Evolutionary conservation across 163 green algal species (phyloP).

Genomic region (Scenedesmus sp.): DNA sequence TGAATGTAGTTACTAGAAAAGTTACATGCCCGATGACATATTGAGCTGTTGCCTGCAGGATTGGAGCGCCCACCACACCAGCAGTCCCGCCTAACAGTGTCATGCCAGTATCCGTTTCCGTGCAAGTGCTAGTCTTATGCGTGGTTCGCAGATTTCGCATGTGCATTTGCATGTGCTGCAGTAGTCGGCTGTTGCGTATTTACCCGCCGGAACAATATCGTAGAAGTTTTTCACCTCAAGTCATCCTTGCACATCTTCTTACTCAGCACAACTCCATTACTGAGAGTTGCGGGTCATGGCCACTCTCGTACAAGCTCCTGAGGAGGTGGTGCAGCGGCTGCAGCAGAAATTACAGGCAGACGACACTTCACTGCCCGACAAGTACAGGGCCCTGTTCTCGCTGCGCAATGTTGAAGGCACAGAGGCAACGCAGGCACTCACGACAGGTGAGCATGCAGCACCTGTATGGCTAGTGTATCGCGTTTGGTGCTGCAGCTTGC

Average conservation of each 20-base stretch:
- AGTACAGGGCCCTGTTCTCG: slow-evolving; percentile 91
- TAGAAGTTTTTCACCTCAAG: background rate
- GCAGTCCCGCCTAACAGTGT: slow-evolving; percentile 2
- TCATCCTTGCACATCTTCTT: background rate
- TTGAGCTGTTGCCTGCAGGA: background rate
- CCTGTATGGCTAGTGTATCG: background rate
- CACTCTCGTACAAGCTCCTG: slow-evolving; percentile 56
- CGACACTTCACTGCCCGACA: slow-evolving; percentile 72
- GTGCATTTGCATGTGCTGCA: background rate
- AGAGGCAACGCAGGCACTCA: slow-evolving; percentile 74
- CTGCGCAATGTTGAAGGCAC: slow-evolving; percentile 78
- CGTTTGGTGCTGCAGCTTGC: background rate
- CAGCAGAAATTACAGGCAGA: slow-evolving; percentile 65
- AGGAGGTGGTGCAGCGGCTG: slow-evolving; percentile 58
- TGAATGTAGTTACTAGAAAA: background rate
- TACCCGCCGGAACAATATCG: background rate
- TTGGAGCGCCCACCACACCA: background rate
- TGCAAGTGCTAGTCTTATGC: background rate
- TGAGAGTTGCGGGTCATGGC: background rate
- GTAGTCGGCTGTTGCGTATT: background rate
- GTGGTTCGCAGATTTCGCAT: background rate
- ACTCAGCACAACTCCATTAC: background rate
- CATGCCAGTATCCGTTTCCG: background rate
- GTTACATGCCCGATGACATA: background rate
- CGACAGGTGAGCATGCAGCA: slow-evolving; percentile 59